phyloP scores from a whole-genome alignment of 2,329 filamentous ascomycete species.

The Pseudogymnoascus sp. region DNA sequence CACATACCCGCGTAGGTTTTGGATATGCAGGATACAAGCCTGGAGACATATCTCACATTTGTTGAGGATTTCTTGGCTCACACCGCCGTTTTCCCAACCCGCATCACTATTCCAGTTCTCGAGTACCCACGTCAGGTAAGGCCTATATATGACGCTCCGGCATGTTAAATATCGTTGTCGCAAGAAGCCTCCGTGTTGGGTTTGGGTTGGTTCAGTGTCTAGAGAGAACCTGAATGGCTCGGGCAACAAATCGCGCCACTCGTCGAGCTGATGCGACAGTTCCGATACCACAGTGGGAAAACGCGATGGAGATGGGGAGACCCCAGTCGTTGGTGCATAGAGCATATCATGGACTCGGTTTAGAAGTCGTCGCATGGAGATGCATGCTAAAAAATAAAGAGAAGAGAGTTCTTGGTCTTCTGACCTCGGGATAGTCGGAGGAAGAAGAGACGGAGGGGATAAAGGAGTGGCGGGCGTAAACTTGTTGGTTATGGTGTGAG shows the following conservation, averaged over 20 bases:
- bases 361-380: conserved; percentile 42
- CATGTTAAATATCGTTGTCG: conserved; percentile 46
- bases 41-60: conserved; percentile 41
- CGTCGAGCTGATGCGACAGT: conserved; percentile 41
- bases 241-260: conserved; percentile 42
- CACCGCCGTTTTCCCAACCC: conserved; percentile 6
- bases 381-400: conserved; percentile 47
- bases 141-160: conserved; percentile 45
- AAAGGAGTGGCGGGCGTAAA: conserved; percentile 1
- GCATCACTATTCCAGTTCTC: background rate
- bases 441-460: background rate
- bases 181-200: conserved; percentile 41
- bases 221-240: conserved; percentile 37
- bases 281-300: conserved; percentile 44
- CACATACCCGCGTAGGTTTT: conserved; percentile 40
- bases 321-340: conserved; percentile 40
- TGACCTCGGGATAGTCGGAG: conserved; percentile 7
- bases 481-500: conserved; percentile 33
- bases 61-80: conserved; percentile 30
- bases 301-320: conserved; percentile 36
- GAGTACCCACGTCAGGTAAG: conserved; percentile 44
- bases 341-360: conserved; percentile 43
- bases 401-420: conserved; percentile 40
- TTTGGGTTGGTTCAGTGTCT: conserved; percentile 26
- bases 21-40: conserved; percentile 41